A percentile compares a stretch with the other conserved stretches of the same genome.
phyloP scores from a whole-genome alignment of 371 early-diverging fungal genomes.

The Apophysomyces ossiformis region DNA sequence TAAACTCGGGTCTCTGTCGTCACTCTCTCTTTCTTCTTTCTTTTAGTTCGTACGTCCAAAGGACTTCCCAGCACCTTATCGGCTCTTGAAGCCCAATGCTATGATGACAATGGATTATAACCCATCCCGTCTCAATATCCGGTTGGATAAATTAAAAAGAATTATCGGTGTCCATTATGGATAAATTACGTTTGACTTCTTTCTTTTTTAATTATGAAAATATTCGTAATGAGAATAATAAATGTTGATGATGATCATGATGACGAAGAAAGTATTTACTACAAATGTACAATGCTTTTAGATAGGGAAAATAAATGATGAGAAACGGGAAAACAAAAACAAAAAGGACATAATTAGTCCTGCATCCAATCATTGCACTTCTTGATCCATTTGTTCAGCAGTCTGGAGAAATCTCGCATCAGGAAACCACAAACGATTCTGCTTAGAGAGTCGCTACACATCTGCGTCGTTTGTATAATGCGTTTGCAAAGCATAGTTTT shows the following conservation, averaged over 20 bases:
- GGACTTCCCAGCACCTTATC: slow-evolving; percentile 37
- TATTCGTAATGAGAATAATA: background rate
- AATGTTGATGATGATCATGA: background rate
- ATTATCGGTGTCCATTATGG: slow-evolving; percentile 37
- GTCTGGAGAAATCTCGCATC: slow-evolving; percentile 38
- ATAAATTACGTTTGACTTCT: slow-evolving; percentile 17
- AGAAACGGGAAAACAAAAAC: background rate
- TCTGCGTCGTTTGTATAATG: slow-evolving; percentile 16
- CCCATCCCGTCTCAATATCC: slow-evolving; percentile 43
- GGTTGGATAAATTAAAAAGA: slow-evolving; percentile 32
- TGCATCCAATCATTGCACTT: slow-evolving; percentile 35
- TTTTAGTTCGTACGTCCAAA: slow-evolving; percentile 32
- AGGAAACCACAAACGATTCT: slow-evolving; percentile 40
- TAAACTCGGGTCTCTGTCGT: background rate
- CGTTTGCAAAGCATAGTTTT: slow-evolving; percentile 18
- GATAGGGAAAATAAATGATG: background rate
- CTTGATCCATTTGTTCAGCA: slow-evolving; percentile 47
- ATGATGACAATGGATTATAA: slow-evolving; percentile 44
- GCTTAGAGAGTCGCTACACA: slow-evolving; percentile 28
- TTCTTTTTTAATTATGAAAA: background rate
- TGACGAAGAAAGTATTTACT: slow-evolving; percentile 4
- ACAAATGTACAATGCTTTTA: slow-evolving; percentile 5
- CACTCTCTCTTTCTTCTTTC: background rate
- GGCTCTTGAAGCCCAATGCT: slow-evolving; percentile 34
- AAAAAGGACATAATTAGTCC: slow-evolving; percentile 19